Percentiles rank a stretch among this genome's conserved stretches.
Evolutionary conservation across 148 eudicot genomes (phyloP).

Genomic region (Suaeda aralocaspica): DNA sequence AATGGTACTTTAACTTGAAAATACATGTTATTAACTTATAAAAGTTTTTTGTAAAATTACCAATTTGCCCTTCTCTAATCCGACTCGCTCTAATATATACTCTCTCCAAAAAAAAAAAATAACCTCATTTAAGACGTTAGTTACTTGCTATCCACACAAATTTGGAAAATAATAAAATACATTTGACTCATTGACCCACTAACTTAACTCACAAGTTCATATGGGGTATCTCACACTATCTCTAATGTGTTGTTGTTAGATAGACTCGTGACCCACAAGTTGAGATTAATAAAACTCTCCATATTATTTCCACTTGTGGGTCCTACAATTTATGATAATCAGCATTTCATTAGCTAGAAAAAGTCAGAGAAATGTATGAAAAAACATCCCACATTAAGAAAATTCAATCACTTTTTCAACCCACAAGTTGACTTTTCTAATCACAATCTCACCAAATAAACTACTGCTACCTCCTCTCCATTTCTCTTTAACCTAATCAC

Average conservation of each 20-base stretch:
- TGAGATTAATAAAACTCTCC: not conserved
- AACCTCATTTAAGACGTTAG: no score
- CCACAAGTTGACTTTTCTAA: constrained; percentile 14
- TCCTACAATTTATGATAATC: not conserved
- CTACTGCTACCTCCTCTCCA: not conserved
- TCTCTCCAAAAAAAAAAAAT: no score
- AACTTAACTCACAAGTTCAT: no score
- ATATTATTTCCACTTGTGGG: no score
- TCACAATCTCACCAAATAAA: not conserved
- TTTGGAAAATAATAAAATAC: no score
- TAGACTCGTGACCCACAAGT: not conserved
- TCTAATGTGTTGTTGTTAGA: not conserved
- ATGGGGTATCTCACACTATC: no score
- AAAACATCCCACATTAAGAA: not conserved
- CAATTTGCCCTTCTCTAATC: no score
- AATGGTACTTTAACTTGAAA: no score
- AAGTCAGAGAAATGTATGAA: constrained; percentile 8
- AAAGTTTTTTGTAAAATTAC: no score
- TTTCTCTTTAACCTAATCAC: constrained; percentile 1
- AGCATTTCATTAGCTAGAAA: not conserved
- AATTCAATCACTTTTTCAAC: not conserved
- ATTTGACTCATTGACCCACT: not conserved
- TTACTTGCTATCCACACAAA: no score
- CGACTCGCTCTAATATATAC: no score
- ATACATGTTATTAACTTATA: no score